Percentiles rank a stretch among this genome's conserved stretches.
These are phyloP conservation scores for Byssothecium circinans DNA, from an alignment of 2,329 filamentous ascomycete genomes.

Conservation along the genomic window DNA sequence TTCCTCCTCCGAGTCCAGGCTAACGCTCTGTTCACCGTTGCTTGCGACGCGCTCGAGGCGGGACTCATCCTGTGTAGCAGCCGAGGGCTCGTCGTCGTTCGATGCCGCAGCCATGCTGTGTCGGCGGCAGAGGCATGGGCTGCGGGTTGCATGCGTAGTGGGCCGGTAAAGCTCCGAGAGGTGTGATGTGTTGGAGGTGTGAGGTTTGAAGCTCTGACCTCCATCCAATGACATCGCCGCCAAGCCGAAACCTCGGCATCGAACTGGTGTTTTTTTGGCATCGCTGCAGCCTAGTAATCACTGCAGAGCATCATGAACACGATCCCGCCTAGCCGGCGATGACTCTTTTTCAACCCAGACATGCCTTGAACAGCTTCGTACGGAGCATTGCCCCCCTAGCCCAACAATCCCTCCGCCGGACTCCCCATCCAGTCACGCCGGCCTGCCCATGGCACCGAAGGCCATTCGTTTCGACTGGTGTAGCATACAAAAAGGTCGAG, in stretches of 20 bases:
- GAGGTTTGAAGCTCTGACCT: slow-evolving; percentile 22
- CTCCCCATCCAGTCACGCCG: slow-evolving; percentile 1
- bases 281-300: neutral
- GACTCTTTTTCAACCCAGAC: slow-evolving; percentile 20
- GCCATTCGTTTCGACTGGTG: slow-evolving; percentile 19
- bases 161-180: slow-evolving; percentile 23
- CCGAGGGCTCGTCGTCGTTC: slow-evolving; percentile 39
- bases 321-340: slow-evolving; percentile 23
- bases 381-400: slow-evolving; percentile 22
- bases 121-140: slow-evolving; percentile 41
- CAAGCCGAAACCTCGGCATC: slow-evolving; percentile 20
- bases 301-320: slow-evolving; percentile 20
- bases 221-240: slow-evolving; percentile 31
- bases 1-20: slow-evolving; percentile 49
- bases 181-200: slow-evolving; percentile 15
- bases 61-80: slow-evolving; percentile 52
- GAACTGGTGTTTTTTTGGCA: neutral
- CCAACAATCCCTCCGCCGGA: slow-evolving; percentile 7
- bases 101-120: slow-evolving; percentile 41
- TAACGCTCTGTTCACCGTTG: slow-evolving; percentile 21
- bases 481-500: slow-evolving; percentile 18
- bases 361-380: slow-evolving; percentile 25
- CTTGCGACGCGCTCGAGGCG: slow-evolving; percentile 22
- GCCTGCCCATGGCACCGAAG: slow-evolving; percentile 10
- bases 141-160: no score